Base-by-base conservation (phyloP, 306 rosid species). In the Quillaja saponaria region DNA sequence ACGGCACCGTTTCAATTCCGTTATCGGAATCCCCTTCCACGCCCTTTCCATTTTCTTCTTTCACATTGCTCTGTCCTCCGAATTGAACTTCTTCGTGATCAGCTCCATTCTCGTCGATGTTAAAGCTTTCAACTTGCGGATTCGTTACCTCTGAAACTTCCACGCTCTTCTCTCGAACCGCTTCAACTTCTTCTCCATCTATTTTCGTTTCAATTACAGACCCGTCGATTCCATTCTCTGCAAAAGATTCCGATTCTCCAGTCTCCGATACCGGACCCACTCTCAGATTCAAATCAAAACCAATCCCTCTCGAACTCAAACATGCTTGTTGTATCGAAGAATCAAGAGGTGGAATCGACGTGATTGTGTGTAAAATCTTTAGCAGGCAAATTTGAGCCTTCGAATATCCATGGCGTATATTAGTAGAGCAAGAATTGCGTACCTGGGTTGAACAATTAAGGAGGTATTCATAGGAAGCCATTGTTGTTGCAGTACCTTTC, bases 311-410 rank as follows among this genome's bases (percentile, higher is more conserved):
- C 34, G 10, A 45, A 20, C 33, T 25, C 8, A 9, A 19, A 34
- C 5, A 18, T 14, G 48, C 9, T 3, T 51, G 21, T 37, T 60
- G 19, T 49, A 59, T 14, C 12, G 56, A 37, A 10, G 39, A 12
- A 13, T 45, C 34, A 16, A 4, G 38, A 0, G 76, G 68, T 6
- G 81, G 79, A 8, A 66, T 55, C 6, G 87, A 64, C 10, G 87
- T 78, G 25, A 82, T 82, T 45, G 48, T 69, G 37, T 15, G 67
- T 9, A 82, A 75, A 70, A 82, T 82, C 72, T 78, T 78, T 61
- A 78, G 74, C 28, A 82, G 39, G 65, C 79, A 56, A 70, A 66
- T 64, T 82, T 82, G 87, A 61, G 84, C 54, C 40, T 72, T 81
- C 44, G 86, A 77, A 58, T 25, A 66, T 14, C 74, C 72, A 49